Evolutionary conservation across 441 rosid species (phyloP), one percentile per base, ranked within the genome.

Genomic region (Daphne laureola): DNA sequence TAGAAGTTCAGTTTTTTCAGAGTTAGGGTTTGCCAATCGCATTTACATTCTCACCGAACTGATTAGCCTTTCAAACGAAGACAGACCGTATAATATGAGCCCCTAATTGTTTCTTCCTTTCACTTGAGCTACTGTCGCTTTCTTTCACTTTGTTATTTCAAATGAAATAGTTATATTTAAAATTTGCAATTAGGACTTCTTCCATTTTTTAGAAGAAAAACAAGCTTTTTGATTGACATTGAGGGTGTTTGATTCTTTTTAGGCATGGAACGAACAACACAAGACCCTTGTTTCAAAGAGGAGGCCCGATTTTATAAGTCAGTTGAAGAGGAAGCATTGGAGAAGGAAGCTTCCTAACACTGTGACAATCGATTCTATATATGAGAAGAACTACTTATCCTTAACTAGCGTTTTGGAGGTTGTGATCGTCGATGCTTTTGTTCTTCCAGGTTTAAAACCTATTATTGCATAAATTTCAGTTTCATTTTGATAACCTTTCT

Each of bases 261-360:
- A 87, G 96, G 95, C 84, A 4, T 87, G 99, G 99, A 72, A 68
- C 27, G 97, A 87, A 66, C 96, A 79, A 61, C 73, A 74, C 57
- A 82, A 83, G 61, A 47, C 63, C 4, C 72, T 76, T 18, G 66
- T 72, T 16, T 66, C 90, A 0, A 87, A 77, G 84, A 90, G 66
- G 66, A 78, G 79, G 66, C 96, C 90, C 0, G 90, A 87, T 26
- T 75, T 73, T 14, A 70, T 90, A 40, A 72, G 66, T 66, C 83
- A 72, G 64, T 58, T 85, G 82, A 77, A 71, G 70, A 85, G 63
- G 77, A 76, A 81, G 45, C 84, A 90, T 55, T 64, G 70, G 67
- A 82, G 99, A 68, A 55, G 71, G 40, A 90, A 80, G 67, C 86
- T 85, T 27, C 81, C 79, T 8, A 90, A 78, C 47, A 79, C 91